A percentile compares a stretch with the other conserved stretches of the same genome.
phyloP scores from a whole-genome alignment of 1,139 yeast species.

The Kodamaea derodonti region DNA sequence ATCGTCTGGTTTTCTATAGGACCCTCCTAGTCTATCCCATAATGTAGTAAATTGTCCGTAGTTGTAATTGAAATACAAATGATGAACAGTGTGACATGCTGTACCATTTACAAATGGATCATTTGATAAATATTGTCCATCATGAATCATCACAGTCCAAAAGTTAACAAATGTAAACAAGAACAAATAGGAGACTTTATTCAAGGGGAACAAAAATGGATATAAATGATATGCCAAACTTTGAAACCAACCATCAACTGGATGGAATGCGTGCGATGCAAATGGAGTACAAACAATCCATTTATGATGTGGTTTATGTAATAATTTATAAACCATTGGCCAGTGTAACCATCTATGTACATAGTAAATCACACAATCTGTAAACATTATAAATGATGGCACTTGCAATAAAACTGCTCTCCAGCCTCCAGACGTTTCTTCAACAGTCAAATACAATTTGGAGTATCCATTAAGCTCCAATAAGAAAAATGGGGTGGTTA shows the following conservation, averaged over 20 bases:
- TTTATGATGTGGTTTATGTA: conserved; percentile 99
- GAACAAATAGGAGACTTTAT: conserved; percentile 75
- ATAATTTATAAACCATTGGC: conserved; percentile 76
- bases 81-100: conserved; percentile 97
- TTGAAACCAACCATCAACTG: conserved; percentile 94
- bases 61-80: conserved; percentile 92
- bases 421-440: conserved; percentile 67
- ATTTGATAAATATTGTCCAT: conserved; percentile 90
- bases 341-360: conserved; percentile 92
- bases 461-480: conserved; percentile 83
- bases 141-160: conserved; percentile 99
- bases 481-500: conserved; percentile 88
- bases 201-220: conserved; percentile 89
- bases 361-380: conserved; percentile 88
- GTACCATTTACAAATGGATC: conserved; percentile 96
- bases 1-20: conserved; percentile 89
- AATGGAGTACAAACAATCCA: conserved; percentile 98
- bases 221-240: conserved; percentile 88
- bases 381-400: conserved; percentile 80
- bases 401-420: conserved; percentile 60
- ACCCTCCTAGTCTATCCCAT: conserved; percentile 95
- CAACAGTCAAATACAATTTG: conserved; percentile 62
- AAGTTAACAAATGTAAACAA: conserved; percentile 89
- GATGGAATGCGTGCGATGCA: conserved; percentile 98
- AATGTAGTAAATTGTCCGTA: conserved; percentile 97